These are phyloP conservation scores for Clonostachys chloroleuca DNA, from an alignment of 2,329 filamentous ascomycete species.

Conservation along the genomic window DNA sequence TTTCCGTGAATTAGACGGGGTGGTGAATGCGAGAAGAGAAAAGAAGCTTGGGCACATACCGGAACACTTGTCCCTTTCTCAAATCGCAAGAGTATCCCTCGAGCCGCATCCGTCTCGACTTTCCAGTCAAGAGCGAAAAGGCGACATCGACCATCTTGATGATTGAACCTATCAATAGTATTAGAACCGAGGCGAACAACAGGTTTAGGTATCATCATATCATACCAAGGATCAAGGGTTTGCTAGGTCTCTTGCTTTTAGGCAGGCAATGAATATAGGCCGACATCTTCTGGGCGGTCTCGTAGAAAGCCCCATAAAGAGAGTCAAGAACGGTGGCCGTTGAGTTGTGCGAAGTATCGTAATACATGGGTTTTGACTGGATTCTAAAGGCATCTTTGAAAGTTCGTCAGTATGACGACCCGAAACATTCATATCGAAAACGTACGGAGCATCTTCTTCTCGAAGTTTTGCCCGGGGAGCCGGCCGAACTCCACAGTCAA, in stretches of 20 bases:
- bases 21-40: slow-evolving; percentile 1
- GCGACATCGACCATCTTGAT: slow-evolving; percentile 61
- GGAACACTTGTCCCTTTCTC: slow-evolving; percentile 52
- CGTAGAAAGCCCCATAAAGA: slow-evolving; percentile 67
- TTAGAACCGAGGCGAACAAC: too few species aligned
- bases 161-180: slow-evolving; percentile 49
- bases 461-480: slow-evolving; percentile 71
- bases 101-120: slow-evolving; percentile 34
- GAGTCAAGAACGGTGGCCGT: slow-evolving; percentile 66
- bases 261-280: slow-evolving; percentile 58
- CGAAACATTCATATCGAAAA: slow-evolving; percentile 1
- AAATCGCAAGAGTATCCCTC: slow-evolving; percentile 55
- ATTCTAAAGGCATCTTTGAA: slow-evolving; percentile 66
- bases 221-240: slow-evolving; percentile 60
- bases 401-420: not conserved
- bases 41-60: slow-evolving; percentile 39
- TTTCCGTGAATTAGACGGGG: slow-evolving; percentile 3
- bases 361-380: slow-evolving; percentile 79
- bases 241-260: slow-evolving; percentile 46
- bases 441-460: slow-evolving; percentile 71
- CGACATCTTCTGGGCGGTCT: slow-evolving; percentile 74
- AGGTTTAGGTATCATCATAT: not conserved
- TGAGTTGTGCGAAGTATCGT: slow-evolving; percentile 76
- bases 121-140: slow-evolving; percentile 57
- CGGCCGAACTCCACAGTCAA: slow-evolving; percentile 76